phyloP scores from a whole-genome alignment of 2,329 filamentous ascomycete species.

The Penicillium sp. region DNA sequence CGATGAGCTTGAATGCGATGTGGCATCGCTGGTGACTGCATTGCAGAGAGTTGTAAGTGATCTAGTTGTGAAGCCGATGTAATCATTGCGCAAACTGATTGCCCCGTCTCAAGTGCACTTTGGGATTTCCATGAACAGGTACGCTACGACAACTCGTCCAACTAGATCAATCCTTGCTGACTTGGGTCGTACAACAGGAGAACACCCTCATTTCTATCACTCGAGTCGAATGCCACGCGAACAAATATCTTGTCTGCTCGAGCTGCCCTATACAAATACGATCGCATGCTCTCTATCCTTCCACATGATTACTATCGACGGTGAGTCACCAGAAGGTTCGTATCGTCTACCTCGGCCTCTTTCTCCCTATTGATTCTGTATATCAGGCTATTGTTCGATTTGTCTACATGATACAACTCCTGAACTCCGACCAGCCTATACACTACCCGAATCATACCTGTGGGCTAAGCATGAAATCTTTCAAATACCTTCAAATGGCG shows the following conservation, averaged over 20 bases:
- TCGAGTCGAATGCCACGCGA: neutral
- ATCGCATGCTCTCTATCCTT: too few relatives aligned
- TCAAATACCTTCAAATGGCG: too few relatives aligned
- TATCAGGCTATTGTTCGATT: neutral
- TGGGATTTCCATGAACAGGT: neutral
- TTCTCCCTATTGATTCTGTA: neutral
- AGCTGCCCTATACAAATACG: too few relatives aligned
- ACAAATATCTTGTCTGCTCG: neutral
- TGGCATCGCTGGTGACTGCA: neutral
- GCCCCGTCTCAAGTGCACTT: neutral
- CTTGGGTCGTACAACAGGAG: too few relatives aligned
- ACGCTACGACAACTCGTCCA: neutral
- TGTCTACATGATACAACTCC: neutral
- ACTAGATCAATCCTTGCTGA: neutral
- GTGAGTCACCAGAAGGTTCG: neutral
- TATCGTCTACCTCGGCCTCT: neutral
- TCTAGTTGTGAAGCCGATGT: neutral
- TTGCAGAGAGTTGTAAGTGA: neutral
- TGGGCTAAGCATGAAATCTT: neutral
- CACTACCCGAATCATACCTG: neutral
- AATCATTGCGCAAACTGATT: neutral
- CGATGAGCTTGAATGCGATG: too few relatives aligned
- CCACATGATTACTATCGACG: neutral
- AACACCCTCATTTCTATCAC: neutral
- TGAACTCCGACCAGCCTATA: neutral